phyloP scores from a whole-genome alignment of 805 yeast genomes.

The Cyberlindnera xylosilytica region DNA sequence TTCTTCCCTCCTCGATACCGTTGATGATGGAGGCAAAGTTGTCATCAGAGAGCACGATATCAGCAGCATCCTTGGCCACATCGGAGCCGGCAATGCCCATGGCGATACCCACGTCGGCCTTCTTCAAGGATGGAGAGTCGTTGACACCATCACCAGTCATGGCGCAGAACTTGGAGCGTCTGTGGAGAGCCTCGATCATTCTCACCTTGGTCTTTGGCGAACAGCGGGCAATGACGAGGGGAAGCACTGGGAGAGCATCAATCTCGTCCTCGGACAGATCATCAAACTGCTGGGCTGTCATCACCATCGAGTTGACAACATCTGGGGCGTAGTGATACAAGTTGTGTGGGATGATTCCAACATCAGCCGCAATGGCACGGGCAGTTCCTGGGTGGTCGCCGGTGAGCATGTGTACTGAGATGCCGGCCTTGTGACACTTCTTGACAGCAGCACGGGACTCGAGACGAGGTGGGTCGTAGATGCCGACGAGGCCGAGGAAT shows the following conservation, averaged over 20 bases:
- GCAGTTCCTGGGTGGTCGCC: conserved; percentile 84
- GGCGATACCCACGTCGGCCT: conserved; percentile 79
- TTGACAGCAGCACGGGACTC: conserved; percentile 67
- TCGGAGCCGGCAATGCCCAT: conserved; percentile 82
- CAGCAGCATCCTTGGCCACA: conserved; percentile 83
- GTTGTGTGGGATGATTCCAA: conserved; percentile 68
- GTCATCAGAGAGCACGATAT: conserved; percentile 72
- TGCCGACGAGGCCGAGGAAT: conserved; percentile 70
- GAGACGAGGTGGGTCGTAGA: conserved; percentile 75
- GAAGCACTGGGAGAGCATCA: conserved; percentile 62
- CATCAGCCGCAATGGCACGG: conserved; percentile 75
- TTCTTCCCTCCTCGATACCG: conserved; percentile 77
- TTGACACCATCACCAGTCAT: conserved; percentile 87
- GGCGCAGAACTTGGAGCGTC: conserved; percentile 61
- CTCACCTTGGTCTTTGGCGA: conserved; percentile 81
- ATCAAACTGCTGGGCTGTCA: conserved; percentile 75
- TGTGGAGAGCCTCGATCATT: conserved; percentile 74
- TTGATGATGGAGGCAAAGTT: conserved; percentile 76
- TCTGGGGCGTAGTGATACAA: conserved; percentile 52
- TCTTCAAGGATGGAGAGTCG: conserved; percentile 74
- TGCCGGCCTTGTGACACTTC: conserved; percentile 69
- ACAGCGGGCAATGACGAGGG: conserved; percentile 78
- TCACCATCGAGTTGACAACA: conserved; percentile 62
- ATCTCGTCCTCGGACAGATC: conserved; percentile 55
- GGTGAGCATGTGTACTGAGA: conserved; percentile 77